Evolutionary conservation across 2,329 filamentous ascomycete genomes (phyloP).

Genomic region (Graphilbum fragrans): DNA sequence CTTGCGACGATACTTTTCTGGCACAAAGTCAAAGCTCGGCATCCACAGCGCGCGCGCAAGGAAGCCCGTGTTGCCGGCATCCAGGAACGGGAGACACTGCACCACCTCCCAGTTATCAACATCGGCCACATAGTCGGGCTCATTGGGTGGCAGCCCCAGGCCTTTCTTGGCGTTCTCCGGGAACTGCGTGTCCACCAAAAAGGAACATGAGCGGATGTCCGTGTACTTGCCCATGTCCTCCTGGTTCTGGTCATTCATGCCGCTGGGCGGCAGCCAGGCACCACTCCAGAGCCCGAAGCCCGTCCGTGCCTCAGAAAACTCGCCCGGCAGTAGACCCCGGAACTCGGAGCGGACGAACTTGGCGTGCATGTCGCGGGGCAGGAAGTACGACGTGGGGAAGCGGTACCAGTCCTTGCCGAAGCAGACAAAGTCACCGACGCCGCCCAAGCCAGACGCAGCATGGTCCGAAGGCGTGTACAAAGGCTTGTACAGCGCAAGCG

Average conservation of each 20-base stretch:
- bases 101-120: conserved; percentile 65
- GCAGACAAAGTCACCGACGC: conserved; percentile 61
- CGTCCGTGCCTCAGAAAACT: conserved; percentile 64
- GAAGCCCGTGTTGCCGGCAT: conserved; percentile 60
- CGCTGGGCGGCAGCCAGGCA: conserved; percentile 69
- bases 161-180: conserved; percentile 32
- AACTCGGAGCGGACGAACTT: conserved; percentile 92
- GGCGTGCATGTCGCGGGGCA: conserved; percentile 70
- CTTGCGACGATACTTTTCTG: conserved; percentile 55
- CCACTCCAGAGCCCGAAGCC: conserved; percentile 67
- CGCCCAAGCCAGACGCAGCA: conserved; percentile 25
- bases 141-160: conserved; percentile 43
- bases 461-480: conserved; percentile 34
- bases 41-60: conserved; percentile 73
- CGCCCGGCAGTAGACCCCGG: conserved; percentile 73
- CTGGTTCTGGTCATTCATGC: conserved; percentile 85
- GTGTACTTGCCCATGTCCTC: conserved; percentile 84
- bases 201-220: conserved; percentile 62
- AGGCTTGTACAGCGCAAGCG: conserved; percentile 56
- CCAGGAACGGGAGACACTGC: conserved; percentile 68
- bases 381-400: conserved; percentile 85
- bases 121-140: conserved; percentile 72
- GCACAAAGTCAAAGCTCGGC: conserved; percentile 58
- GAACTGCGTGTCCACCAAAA: conserved; percentile 80
- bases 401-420: conserved; percentile 98